Base-by-base conservation (phyloP, 176 grass and related monocot genomes). In the Carex myosuroides region DNA sequence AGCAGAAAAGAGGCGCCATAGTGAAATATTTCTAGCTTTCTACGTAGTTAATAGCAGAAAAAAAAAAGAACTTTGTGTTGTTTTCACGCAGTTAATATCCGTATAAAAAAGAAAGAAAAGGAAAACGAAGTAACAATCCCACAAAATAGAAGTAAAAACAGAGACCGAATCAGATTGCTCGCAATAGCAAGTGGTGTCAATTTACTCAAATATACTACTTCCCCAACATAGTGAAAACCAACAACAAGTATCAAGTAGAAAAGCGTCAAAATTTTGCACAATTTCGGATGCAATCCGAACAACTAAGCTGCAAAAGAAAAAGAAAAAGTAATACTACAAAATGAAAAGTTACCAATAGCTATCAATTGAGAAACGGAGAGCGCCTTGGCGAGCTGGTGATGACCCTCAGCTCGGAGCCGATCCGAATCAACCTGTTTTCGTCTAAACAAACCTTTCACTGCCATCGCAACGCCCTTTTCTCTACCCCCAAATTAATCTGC, bases 351-450 rank as follows among this genome's bases (percentile, higher is more conserved):
- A 98, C 95, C 95, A 70, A 95, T 95, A 9, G 80, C 91, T 21
- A 98, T 84, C 30, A 98, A 71, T 82, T 91, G 88, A 22, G 66
- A 80, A 70, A 98, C 39, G 20, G 92, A 92, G 85, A 98, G 90
- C 82, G 89, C 89, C 91, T 88, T 98, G 61, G 91, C 88, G 88
- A 98, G 95, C 91, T 92, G 86, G 61, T 84, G 84, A 18, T 87
- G 92, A 5, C 88, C 92, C 52, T 78, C 85, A 64, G 82, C 86
- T 52, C 85, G 85, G 35, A 60, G 82, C 68, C 92, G 91, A 72
- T 95, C 80, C 13, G 95, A 95, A 86, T 98, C 95, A 65, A 94
- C 95, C 91, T 93, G 95, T 84, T 98, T 98, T 79, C 95, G 86
- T 24, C 95, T 88, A 88, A 89, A 83, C 92, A 98, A 86, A 58